Conservation (phyloP, 768 basidiomycete genomes). For the Hemileccinum rubropunctum region DNA sequence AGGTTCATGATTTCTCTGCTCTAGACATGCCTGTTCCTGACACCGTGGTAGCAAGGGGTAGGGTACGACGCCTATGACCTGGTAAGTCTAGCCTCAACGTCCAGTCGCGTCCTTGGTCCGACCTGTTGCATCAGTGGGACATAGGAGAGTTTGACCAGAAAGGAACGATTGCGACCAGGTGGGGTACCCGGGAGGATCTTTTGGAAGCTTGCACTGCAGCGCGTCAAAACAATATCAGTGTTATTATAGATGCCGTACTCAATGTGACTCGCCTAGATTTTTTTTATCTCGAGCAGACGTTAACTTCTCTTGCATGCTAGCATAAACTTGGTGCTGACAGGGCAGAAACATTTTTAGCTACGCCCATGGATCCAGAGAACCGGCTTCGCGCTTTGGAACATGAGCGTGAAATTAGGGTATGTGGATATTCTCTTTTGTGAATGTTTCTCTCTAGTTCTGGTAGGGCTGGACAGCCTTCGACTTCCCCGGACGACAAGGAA, state of each 20-base stretch:
- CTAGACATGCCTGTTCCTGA: constrained; percentile 9
- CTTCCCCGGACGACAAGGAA: constrained; percentile 71
- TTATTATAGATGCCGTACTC: constrained; percentile 84
- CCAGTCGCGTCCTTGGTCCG: not conserved
- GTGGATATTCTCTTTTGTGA: constrained; percentile 5
- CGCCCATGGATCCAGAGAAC: constrained; percentile 68
- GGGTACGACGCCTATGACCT: constrained; percentile 88
- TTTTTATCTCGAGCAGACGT: not conserved
- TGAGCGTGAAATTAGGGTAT: constrained; percentile 64
- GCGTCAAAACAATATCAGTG: constrained; percentile 62
- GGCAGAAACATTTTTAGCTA: constrained; percentile 63
- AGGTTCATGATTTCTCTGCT: constrained; percentile 34
- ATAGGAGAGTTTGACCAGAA: constrained; percentile 83
- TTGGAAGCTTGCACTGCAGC: constrained; percentile 68
- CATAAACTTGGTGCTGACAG: constrained; percentile 86
- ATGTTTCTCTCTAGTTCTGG: constrained; percentile 2
- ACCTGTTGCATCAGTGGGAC: constrained; percentile 63
- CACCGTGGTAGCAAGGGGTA: constrained; percentile 50
- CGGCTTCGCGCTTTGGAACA: constrained; percentile 60
- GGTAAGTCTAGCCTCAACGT: constrained; percentile 38
- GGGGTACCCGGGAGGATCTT: constrained; percentile 85
- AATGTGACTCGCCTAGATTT: constrained; percentile 51
- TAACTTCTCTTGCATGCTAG: constrained; percentile 34
- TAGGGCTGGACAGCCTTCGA: constrained; percentile 88
- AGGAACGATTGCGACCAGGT: constrained; percentile 67